phyloP scores from a whole-genome alignment of 2,329 filamentous ascomycete genomes.

The Fusarium graminum region DNA sequence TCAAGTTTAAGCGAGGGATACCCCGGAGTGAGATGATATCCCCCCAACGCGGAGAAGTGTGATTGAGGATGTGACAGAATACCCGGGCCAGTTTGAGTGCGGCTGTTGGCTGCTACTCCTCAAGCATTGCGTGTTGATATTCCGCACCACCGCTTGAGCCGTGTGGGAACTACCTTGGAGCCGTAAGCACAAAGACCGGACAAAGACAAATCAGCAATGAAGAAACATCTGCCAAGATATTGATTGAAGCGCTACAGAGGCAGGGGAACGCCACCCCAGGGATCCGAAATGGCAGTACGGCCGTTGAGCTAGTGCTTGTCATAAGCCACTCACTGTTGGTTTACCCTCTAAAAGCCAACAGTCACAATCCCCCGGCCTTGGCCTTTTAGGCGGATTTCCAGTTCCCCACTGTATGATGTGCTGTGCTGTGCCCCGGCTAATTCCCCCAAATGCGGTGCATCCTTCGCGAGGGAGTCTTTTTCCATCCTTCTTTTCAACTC shows the following conservation, averaged over 20 bases:
- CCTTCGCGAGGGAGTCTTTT: constrained; percentile 11
- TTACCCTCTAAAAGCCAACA: not conserved
- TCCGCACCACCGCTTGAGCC: constrained; percentile 6
- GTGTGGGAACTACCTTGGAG: not conserved
- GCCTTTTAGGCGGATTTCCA: not conserved
- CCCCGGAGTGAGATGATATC: constrained; percentile 32
- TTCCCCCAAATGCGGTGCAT: not conserved
- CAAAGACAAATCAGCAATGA: not conserved
- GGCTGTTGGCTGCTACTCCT: not conserved
- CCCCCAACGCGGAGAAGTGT: not conserved
- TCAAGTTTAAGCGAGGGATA: constrained; percentile 25
- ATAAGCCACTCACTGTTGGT: constrained; percentile 2
- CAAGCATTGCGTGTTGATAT: not conserved
- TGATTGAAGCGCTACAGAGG: constrained; percentile 21
- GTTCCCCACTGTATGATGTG: constrained; percentile 15
- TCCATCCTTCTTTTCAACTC: constrained; percentile 4
- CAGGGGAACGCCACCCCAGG: constrained; percentile 14
- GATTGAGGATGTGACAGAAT: constrained; percentile 17
- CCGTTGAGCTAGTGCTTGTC: constrained; percentile 4
- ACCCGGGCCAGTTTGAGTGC: not conserved
- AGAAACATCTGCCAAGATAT: constrained; percentile 4
- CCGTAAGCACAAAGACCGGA: constrained; percentile 1
- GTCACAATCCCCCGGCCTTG: not conserved
- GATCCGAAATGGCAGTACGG: constrained; percentile 3
- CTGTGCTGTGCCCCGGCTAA: constrained; percentile 5